Base-by-base conservation (phyloP, 345 rosid genomes). In the Linum usitatissimum region DNA sequence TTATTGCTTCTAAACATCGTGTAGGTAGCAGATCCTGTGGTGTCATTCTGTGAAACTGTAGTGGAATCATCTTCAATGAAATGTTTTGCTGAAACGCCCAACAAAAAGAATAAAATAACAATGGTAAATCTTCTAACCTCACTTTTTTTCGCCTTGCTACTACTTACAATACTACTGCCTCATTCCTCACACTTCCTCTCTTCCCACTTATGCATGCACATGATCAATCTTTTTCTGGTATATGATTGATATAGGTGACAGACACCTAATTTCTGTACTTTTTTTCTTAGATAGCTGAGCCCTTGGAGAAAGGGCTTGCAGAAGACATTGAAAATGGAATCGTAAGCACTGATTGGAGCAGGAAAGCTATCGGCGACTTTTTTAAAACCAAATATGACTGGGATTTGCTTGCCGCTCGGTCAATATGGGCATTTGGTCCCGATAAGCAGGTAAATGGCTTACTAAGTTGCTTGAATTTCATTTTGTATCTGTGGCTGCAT, bases 381-480 rank as follows among this genome's bases (percentile, higher is more conserved):
- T 90, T 93, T 72, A 84, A 81, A 77, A 83, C 90, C 66, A 90
- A 83, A 66, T 93, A 90, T 76, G 96, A 86, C 66, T 93, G 99
- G 99, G 99, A 93, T 81, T 70, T 90, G 74, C 95, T 90, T 65
- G 99, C 99, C 8, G 94, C 96, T 7, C 87, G 96, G 65, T 93
- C 99, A 38, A 87, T 93, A 68, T 93, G 99, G 96, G 92, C 99
- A 18, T 93, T 93, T 74, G 99, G 99, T 55, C 99, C 96, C 71
- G 97, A 90, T 73, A 90, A 86, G 80, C 97, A 90, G 97, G 99
- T 90, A 65, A 18, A 64, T 18, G 15, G 36, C 59, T 55, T 15
- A 58, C 30, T 36, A 2, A 30, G 53, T 56, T 30, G 51, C 23
- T 53, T 62, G 36, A 40, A 21, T 53, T 30, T 59, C 23, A 55